These are phyloP conservation scores for Akanthomyces uredinophilus DNA, from an alignment of 2,329 filamentous ascomycete species.

Conservation along the genomic window DNA sequence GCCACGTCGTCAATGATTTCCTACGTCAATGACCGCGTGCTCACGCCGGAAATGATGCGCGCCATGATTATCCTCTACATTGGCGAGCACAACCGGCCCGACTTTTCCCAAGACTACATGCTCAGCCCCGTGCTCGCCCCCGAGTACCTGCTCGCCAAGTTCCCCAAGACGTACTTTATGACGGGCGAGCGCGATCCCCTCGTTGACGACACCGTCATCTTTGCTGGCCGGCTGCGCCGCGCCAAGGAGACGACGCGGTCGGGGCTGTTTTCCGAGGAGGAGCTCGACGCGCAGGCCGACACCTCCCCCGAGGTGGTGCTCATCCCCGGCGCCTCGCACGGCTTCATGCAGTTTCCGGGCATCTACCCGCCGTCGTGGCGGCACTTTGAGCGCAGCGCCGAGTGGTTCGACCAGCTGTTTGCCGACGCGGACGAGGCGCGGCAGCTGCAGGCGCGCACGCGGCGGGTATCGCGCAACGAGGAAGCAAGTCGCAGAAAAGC, in stretches of 20 bases:
- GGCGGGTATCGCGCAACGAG: slow-evolving; percentile 25
- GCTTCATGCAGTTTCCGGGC: slow-evolving; percentile 85
- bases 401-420: slow-evolving; percentile 81
- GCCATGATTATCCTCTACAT: slow-evolving; percentile 99
- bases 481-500: background rate
- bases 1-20: slow-evolving; percentile 97
- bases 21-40: slow-evolving; percentile 91
- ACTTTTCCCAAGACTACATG: slow-evolving; percentile 87
- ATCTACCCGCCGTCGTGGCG: slow-evolving; percentile 89
- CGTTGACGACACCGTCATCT: slow-evolving; percentile 95
- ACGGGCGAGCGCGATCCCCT: slow-evolving; percentile 93
- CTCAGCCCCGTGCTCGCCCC: slow-evolving; percentile 87
- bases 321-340: slow-evolving; percentile 85
- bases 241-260: slow-evolving; percentile 56
- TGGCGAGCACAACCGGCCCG: slow-evolving; percentile 85
- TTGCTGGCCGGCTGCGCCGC: slow-evolving; percentile 80
- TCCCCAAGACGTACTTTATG: slow-evolving; percentile 90
- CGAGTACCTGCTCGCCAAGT: slow-evolving; percentile 73
- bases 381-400: slow-evolving; percentile 70
- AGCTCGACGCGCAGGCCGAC: slow-evolving; percentile 12
- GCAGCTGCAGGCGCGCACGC: slow-evolving; percentile 20
- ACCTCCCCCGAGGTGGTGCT: slow-evolving; percentile 65
- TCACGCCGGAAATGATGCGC: slow-evolving; percentile 97
- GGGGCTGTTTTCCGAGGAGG: slow-evolving; percentile 10
- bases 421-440: slow-evolving; percentile 41